A percentile compares a stretch with the other conserved stretches of the same genome.
Conservation (phyloP, 495 filamentous ascomycete genomes). For the Geoglossum glabrum region DNA sequence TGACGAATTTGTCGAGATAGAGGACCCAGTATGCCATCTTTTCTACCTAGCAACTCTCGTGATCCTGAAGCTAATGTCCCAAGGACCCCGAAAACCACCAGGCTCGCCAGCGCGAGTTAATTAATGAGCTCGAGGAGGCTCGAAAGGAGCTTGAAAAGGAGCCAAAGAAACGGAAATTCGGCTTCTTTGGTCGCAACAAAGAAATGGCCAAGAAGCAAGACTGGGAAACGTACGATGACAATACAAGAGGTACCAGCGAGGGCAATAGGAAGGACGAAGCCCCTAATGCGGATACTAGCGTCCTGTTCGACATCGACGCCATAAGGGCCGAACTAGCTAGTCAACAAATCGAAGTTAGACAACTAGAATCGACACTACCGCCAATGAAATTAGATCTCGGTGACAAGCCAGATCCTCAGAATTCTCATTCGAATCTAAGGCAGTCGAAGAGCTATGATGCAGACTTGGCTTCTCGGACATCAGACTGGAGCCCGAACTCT, state of each 20-base stretch:
- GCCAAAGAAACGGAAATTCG: slow-evolving; percentile 50
- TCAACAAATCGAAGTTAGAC: slow-evolving; percentile 53
- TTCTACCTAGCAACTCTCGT: neutral
- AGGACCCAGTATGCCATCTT: slow-evolving; percentile 39
- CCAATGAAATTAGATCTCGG: slow-evolving; percentile 63
- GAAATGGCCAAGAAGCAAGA: slow-evolving; percentile 59
- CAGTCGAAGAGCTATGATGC: slow-evolving; percentile 29
- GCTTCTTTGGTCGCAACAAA: slow-evolving; percentile 62
- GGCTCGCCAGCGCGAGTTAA: slow-evolving; percentile 75
- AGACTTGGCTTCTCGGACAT: neutral
- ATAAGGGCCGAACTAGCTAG: slow-evolving; percentile 71
- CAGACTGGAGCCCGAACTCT: neutral
- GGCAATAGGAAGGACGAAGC: slow-evolving; percentile 24
- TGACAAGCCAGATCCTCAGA: neutral
- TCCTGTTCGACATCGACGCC: slow-evolving; percentile 91
- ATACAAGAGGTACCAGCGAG: slow-evolving; percentile 13
- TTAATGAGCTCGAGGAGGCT: slow-evolving; percentile 91
- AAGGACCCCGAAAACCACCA: slow-evolving; percentile 75
- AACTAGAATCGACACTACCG: slow-evolving; percentile 73
- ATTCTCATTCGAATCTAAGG: slow-evolving; percentile 15
- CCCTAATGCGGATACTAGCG: slow-evolving; percentile 23
- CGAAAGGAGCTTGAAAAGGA: slow-evolving; percentile 63
- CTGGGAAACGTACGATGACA: slow-evolving; percentile 84
- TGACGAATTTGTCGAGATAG: slow-evolving; percentile 92
- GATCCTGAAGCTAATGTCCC: neutral